phyloP scores from a whole-genome alignment of 495 filamentous ascomycete species.

The Aspergillus indologenus region DNA sequence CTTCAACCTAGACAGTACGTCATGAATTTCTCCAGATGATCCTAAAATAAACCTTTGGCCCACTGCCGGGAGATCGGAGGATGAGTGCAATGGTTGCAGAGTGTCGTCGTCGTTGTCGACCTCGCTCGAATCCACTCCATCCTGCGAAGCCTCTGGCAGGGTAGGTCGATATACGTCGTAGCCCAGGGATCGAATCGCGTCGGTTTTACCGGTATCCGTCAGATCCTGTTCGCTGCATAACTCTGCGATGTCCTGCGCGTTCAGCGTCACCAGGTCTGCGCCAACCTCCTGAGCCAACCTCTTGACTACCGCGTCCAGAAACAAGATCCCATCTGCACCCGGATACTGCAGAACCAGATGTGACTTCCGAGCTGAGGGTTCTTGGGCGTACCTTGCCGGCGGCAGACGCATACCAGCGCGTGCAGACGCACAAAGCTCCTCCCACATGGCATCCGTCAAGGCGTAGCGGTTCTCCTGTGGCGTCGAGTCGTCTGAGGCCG shows the following conservation, averaged over 20 bases:
- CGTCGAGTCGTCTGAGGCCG: constrained; percentile 13
- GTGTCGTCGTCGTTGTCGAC: constrained; percentile 38
- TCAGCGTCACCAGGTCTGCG: constrained; percentile 76
- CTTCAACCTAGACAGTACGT: constrained; percentile 38
- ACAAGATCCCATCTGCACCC: constrained; percentile 51
- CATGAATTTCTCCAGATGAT: constrained; percentile 30
- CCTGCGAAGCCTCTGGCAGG: constrained; percentile 27
- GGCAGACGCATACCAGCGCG: constrained; percentile 41
- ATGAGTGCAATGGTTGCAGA: background rate
- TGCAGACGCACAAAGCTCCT: constrained; percentile 39
- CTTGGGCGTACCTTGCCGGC: constrained; percentile 39
- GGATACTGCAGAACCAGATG: constrained; percentile 67
- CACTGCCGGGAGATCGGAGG: constrained; percentile 34
- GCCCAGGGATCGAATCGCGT: constrained; percentile 55
- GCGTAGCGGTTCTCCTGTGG: constrained; percentile 32
- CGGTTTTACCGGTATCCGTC: constrained; percentile 35
- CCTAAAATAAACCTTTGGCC: constrained; percentile 32
- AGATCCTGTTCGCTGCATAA: constrained; percentile 71
- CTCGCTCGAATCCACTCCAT: constrained; percentile 34
- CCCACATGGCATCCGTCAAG: constrained; percentile 37
- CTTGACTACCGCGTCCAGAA: constrained; percentile 57
- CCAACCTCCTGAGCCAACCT: constrained; percentile 55
- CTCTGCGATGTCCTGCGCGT: constrained; percentile 76
- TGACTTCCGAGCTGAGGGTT: constrained; percentile 55
- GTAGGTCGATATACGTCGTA: constrained; percentile 56